Conservation (phyloP, 179 eudicot species). For the Pouteria campechiana region DNA sequence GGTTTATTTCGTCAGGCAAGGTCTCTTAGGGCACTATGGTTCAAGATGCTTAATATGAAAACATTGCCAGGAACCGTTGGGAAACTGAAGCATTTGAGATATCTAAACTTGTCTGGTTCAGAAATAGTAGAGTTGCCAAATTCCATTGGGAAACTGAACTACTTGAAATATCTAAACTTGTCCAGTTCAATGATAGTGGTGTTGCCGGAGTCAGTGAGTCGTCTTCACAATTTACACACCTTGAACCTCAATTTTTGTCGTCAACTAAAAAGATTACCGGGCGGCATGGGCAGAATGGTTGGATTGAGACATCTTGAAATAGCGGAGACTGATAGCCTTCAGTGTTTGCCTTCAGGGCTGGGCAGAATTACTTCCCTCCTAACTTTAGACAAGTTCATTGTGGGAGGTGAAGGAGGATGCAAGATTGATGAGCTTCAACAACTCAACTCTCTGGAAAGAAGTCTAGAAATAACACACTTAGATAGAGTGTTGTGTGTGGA, state of each 20-base stretch:
- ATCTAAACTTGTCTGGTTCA: constrained; percentile 4
- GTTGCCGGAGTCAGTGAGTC: constrained; percentile 7
- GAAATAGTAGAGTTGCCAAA: constrained; percentile 5
- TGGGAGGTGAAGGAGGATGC: neutral
- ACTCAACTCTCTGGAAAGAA: too few relatives aligned
- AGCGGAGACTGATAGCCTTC: neutral
- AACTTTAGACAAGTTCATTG: constrained; percentile 5
- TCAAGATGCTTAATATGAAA: too few relatives aligned
- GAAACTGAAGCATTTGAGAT: constrained; percentile 8
- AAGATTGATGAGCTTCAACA: constrained; percentile 5
- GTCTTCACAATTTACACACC: constrained; percentile 10
- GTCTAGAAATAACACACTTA: too few relatives aligned
- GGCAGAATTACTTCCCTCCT: constrained; percentile 8
- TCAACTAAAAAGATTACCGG: constrained; percentile 4
- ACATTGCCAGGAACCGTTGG: too few relatives aligned
- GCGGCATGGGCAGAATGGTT: constrained; percentile 1
- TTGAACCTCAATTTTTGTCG: constrained; percentile 1
- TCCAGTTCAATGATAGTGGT: neutral
- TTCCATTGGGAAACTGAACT: constrained; percentile 10
- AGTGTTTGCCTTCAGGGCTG: neutral
- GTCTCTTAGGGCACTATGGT: too few relatives aligned
- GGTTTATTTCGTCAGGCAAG: too few relatives aligned
- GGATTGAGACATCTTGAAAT: constrained; percentile 12
- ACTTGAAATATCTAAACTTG: constrained; percentile 8
- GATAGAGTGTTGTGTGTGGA: too few relatives aligned